phyloP scores from a whole-genome alignment of 2,329 filamentous ascomycete genomes.

The Eurotiales sp. region DNA sequence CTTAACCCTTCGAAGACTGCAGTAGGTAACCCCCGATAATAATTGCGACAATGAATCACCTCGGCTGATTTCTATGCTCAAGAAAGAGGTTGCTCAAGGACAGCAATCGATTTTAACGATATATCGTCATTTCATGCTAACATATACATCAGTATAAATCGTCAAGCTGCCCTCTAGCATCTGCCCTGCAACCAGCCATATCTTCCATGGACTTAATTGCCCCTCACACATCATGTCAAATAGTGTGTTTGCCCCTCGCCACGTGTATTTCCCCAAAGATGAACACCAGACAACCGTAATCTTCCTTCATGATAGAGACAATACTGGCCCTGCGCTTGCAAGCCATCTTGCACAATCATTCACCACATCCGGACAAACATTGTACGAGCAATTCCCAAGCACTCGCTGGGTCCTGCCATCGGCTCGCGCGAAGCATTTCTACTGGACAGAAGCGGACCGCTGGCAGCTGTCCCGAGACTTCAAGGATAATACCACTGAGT shows the following conservation, averaged over 20 bases:
- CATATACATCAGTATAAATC: background rate
- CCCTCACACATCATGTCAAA: background rate
- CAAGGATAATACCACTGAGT: constrained; percentile 12
- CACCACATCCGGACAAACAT: constrained; percentile 3
- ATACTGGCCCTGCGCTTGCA: constrained; percentile 15
- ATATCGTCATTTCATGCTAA: no score
- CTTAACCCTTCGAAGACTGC: no score
- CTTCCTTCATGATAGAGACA: constrained; percentile 15
- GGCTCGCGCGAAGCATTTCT: constrained; percentile 10
- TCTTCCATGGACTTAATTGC: background rate
- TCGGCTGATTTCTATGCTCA: no score
- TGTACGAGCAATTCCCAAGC: constrained; percentile 14
- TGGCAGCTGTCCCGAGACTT: background rate
- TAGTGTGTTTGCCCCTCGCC: constrained; percentile 12
- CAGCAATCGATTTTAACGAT: no score
- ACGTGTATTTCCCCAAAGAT: constrained; percentile 14
- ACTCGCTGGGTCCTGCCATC: constrained; percentile 17
- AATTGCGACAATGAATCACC: no score
- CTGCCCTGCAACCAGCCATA: background rate
- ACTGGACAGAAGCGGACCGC: constrained; percentile 12
- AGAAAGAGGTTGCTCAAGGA: no score
- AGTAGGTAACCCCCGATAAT: no score
- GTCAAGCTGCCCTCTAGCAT: background rate
- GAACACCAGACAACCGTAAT: constrained; percentile 15
- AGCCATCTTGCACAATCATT: constrained; percentile 5